Evolutionary conservation across 1,139 yeast species (phyloP).

Genomic region (Yueomyces sp.): DNA sequence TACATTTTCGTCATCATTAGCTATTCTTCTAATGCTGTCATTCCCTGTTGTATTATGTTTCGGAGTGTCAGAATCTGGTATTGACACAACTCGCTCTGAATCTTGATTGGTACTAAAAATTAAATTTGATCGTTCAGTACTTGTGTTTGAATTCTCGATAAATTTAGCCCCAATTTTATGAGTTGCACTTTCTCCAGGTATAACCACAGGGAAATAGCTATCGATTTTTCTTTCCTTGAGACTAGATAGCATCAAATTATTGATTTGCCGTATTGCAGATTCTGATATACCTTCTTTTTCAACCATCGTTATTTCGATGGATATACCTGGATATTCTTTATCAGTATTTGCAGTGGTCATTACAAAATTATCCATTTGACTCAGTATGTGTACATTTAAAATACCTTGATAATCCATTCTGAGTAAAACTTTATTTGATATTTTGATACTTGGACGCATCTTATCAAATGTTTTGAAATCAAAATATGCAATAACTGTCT

Average conservation of each 20-base stretch:
- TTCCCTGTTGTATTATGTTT: too few species aligned
- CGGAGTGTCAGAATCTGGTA: too few species aligned
- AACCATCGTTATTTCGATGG: constrained; percentile 48
- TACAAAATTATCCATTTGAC: constrained; percentile 22
- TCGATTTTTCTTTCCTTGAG: constrained; percentile 1
- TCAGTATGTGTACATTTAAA: constrained; percentile 24
- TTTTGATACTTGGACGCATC: constrained; percentile 39
- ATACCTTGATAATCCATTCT: constrained; percentile 46
- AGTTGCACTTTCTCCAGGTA: constrained; percentile 2
- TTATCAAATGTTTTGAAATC: constrained; percentile 42
- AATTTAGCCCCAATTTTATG: neutral
- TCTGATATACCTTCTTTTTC: constrained; percentile 29
- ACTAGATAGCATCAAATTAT: constrained; percentile 13
- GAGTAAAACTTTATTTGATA: constrained; percentile 48
- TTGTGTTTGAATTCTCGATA: too few species aligned
- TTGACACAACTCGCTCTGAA: too few species aligned
- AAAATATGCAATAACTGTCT: constrained; percentile 29
- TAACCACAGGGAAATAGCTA: neutral
- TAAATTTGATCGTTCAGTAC: too few species aligned
- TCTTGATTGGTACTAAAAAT: too few species aligned
- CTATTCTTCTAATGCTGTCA: too few species aligned
- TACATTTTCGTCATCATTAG: too few species aligned
- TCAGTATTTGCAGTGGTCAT: constrained; percentile 7
- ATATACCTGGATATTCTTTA: constrained; percentile 41
- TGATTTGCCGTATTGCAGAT: constrained; percentile 13